phyloP scores from a whole-genome alignment of 805 yeast genomes.

The Schwanniomyces vanrijiae region DNA sequence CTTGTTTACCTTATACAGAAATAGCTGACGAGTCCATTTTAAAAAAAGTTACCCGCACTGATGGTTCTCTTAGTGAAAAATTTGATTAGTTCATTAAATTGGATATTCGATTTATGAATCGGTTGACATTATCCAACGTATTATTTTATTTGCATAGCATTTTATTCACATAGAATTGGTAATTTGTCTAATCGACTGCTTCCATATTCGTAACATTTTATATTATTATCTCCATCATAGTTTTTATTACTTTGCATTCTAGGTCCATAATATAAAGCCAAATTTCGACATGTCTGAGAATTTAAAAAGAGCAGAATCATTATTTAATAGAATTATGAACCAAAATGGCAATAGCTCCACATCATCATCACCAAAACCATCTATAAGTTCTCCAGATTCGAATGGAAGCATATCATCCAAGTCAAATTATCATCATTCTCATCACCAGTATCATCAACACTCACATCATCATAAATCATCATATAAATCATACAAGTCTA shows the following conservation, averaged over 20 bases:
- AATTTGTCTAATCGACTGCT: constrained; percentile 1
- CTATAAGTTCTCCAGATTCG: not conserved
- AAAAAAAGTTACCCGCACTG: constrained; percentile 6
- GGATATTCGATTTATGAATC: not conserved
- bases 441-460: constrained; percentile 7
- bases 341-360: constrained; percentile 18
- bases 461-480: constrained; percentile 7
- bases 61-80: constrained; percentile 4
- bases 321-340: constrained; percentile 47
- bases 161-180: not conserved
- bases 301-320: constrained; percentile 46
- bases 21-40: not conserved
- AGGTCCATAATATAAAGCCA: not conserved
- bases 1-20: not conserved
- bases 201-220: not conserved
- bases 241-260: not conserved
- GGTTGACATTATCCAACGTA: not conserved
- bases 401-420: constrained; percentile 1
- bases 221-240: not conserved
- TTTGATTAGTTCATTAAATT: constrained; percentile 1
- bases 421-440: constrained; percentile 4
- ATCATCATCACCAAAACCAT: not conserved
- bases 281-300: constrained; percentile 39
- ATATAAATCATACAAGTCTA: constrained; percentile 9
- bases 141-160: constrained; percentile 1